These are phyloP conservation scores for Takakia lepidozioides DNA, from an alignment of 225 moss, liverwort and hornwort genomes.

Conservation along the genomic window DNA sequence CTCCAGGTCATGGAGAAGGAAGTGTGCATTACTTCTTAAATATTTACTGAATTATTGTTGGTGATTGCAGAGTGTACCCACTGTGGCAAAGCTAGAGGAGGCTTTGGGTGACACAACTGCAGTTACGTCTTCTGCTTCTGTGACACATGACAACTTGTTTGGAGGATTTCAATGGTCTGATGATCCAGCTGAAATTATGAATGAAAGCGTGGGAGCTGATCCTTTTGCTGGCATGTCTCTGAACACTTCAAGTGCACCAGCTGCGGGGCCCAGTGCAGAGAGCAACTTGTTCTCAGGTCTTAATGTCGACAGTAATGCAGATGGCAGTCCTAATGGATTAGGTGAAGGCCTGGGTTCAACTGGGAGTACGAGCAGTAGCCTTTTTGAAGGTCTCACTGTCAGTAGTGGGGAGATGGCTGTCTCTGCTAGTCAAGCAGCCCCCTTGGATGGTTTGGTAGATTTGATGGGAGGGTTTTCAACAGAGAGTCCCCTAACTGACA, in stretches of 20 bases:
- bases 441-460: constrained; percentile 49
- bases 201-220: constrained; percentile 32
- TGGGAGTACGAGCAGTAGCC: constrained; percentile 14
- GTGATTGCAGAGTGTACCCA: constrained; percentile 25
- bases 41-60: no score
- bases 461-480: constrained; percentile 65
- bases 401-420: constrained; percentile 16
- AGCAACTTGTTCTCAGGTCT: constrained; percentile 76
- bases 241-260: constrained; percentile 23
- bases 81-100: constrained; percentile 24
- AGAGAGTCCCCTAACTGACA: constrained; percentile 22
- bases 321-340: constrained; percentile 32
- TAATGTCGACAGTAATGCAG: constrained; percentile 34
- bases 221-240: constrained; percentile 70
- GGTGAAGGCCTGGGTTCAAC: constrained; percentile 15
- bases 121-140: constrained; percentile 12
- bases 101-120: constrained; percentile 12
- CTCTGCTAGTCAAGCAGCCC: constrained; percentile 27
- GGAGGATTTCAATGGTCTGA: constrained; percentile 55
- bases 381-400: constrained; percentile 69
- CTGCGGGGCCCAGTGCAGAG: constrained; percentile 19
- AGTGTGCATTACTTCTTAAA: no score
- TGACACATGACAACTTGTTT: constrained; percentile 38
- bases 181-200: constrained; percentile 16
- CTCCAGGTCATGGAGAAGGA: no score